Base-by-base conservation (phyloP, 2,329 filamentous ascomycete species). In the Venturia asperata region DNA sequence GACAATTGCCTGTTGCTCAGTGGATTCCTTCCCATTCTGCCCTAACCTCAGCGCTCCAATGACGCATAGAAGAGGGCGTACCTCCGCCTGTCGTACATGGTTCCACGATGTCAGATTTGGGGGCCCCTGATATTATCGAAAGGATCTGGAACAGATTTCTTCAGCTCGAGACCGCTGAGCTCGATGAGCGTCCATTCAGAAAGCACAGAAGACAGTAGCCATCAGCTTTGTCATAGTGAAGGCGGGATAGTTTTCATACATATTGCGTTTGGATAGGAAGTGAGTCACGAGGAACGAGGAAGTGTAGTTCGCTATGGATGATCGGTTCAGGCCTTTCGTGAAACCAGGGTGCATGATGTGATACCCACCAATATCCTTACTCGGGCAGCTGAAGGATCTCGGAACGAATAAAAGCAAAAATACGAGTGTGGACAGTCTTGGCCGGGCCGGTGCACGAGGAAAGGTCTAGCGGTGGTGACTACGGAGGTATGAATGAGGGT, bases 401-500 rank as follows among this genome's bases (percentile, higher is more conserved):
- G 52, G 30, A 58, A 27, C 30, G 52, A n/a, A 15, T 37, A 58
- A n/a, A 58, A 58, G 52, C 52, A 37, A 37, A 58, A 34, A 11
- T 11, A 52, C 24, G 47, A 52, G 11, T 52, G 47, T 11, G 47
- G 24, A 52, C 47, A 52, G 10, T 30, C 47, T 52, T 52, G 47
- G 21, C 47, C 47, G 21, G 47, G 21, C 47, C 47, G 15, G 39
- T 21, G 47, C 45, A n/a, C 34, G 49, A n/a, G n/a, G n/a, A n/a
- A 24, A 19, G 5, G 27, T 15, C 24, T 21, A n/a, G 17, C 7
- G 42, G 42, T 52, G 52, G 52, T 58, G 39, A 15, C 15, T 9
- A 39, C 37, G 11, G 37, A 39, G 6, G 5, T 11, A 41, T 15
- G 30, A 37, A 58, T 27, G 52, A 37, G 52, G 52, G 11, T 37